Conservation (phyloP, 495 filamentous ascomycete species). For the Penicillium turbatum region DNA sequence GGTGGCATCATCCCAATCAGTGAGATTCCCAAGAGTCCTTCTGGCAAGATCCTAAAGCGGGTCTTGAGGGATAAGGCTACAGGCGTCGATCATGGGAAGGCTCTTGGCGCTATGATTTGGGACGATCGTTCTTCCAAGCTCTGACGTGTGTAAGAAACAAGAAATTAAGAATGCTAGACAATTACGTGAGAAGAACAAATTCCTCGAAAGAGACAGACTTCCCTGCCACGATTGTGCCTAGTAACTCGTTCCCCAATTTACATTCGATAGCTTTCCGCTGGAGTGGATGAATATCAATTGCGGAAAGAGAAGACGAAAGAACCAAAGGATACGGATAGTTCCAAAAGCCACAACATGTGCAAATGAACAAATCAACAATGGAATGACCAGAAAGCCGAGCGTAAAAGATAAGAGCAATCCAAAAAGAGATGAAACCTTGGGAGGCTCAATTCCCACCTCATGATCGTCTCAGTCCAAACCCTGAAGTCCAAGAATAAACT, state of each 20-base stretch:
- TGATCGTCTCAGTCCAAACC: not conserved
- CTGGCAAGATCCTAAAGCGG: constrained; percentile 12
- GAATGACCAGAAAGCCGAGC: constrained; percentile 10
- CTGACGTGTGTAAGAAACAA: not conserved
- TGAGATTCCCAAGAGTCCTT: constrained; percentile 5
- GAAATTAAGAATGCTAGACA: not conserved
- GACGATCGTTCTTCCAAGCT: not conserved
- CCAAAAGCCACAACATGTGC: constrained; percentile 15
- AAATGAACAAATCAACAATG: constrained; percentile 1
- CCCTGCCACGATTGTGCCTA: not conserved
- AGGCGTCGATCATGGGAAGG: not conserved
- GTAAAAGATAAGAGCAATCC: not conserved
- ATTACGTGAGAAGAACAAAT: not conserved
- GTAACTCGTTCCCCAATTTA: not conserved
- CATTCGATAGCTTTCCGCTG: not conserved
- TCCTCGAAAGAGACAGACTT: not conserved
- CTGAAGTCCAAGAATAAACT: not conserved
- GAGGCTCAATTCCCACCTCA: not conserved
- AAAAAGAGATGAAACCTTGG: not conserved
- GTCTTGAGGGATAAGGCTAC: not conserved
- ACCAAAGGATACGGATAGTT: constrained; percentile 10
- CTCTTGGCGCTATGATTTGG: not conserved
- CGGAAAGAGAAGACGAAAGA: not conserved
- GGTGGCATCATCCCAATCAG: constrained; percentile 4
- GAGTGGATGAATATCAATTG: not conserved